Evolutionary conservation across 768 basidiomycete species (phyloP), one percentile per base, ranked within the genome.

Genomic region (Trametes maxima): DNA sequence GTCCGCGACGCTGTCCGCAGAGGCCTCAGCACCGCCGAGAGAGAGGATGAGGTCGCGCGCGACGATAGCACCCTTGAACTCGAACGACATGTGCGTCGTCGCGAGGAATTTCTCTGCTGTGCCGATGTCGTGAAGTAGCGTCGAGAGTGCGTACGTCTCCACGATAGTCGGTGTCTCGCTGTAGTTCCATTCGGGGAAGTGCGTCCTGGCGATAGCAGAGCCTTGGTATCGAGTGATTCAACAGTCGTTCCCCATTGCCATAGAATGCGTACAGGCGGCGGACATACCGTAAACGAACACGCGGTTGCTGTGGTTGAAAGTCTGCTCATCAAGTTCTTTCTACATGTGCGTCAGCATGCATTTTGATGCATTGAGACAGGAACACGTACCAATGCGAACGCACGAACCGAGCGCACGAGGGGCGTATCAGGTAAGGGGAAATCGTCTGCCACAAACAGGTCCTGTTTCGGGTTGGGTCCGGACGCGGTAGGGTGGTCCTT

Each of bases 61-160:
- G 13, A 83, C 75, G 54, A 84, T 80, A 19, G 76, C 82, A 48
- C 82, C 81, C 67, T 80, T 81, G 73, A 82, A 83, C 70, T 85
- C 83, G 65, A 85, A 84, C 14, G 79, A 80, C 70, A 83, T 71
- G 61, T 82, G 82, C n/a, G 83, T 84, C 24, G 78, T 81, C n/a
- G 76, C 63, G 47, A 82, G 72, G 65, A 78, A 83, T 22, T 72
- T 73, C 47, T 81, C 76, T 6, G 79, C 80, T 3, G 80, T 80
- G 46, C 82, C 82, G 47, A 83, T 79, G 65, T 83, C 82, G 65
- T 84, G 82, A 59, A 83, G 72, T 24, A 83, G 72, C 64, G 81
- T 82, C 35, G 80, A 72, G 37, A 83, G 73, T 68, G 79, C 82
- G 69, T 81, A 82, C 24, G 81, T 79, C 74, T 82, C 79, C 13